Evolutionary conservation across 2,329 filamentous ascomycete genomes (phyloP).

Genomic region (Fusarium xylarioides): DNA sequence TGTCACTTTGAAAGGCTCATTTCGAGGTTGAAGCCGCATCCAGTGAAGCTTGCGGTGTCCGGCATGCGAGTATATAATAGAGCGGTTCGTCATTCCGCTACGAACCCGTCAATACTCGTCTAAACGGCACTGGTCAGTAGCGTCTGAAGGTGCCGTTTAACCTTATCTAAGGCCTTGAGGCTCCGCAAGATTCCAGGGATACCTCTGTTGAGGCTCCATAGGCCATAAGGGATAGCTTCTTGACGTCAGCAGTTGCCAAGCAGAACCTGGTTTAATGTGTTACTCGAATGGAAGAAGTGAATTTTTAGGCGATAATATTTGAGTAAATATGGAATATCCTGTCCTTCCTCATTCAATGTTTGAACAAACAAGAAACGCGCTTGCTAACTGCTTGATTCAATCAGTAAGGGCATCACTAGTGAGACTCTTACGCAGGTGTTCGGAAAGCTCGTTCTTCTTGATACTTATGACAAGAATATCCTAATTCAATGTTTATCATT

Average conservation of each 20-base stretch:
- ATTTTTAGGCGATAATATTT: too few relatives aligned
- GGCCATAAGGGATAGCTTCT: not conserved
- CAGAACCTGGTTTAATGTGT: not conserved
- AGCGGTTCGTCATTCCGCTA: not conserved
- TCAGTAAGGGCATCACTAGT: fast-evolving
- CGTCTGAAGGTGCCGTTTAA: not conserved
- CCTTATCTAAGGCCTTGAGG: not conserved
- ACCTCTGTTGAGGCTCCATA: not conserved
- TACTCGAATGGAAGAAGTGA: not conserved
- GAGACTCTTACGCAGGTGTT: fast-evolving
- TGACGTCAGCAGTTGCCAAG: not conserved
- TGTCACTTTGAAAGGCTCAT: not conserved
- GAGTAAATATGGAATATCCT: too few relatives aligned
- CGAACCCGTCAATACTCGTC: not conserved
- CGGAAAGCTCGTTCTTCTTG: fast-evolving
- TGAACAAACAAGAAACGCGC: fast-evolving
- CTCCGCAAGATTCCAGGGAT: not conserved
- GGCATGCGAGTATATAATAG: too few relatives aligned
- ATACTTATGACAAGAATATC: fast-evolving
- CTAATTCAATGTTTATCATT: not conserved
- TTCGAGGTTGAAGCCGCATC: not conserved
- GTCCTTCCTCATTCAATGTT: fast-evolving
- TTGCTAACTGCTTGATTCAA: not conserved
- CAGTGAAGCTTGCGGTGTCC: too few relatives aligned
- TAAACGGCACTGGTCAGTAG: not conserved